A percentile compares a stretch with the other conserved stretches of the same genome.
Evolutionary conservation across 495 filamentous ascomycete genomes (phyloP).

Genomic region (Clohesyomyces aquaticus): DNA sequence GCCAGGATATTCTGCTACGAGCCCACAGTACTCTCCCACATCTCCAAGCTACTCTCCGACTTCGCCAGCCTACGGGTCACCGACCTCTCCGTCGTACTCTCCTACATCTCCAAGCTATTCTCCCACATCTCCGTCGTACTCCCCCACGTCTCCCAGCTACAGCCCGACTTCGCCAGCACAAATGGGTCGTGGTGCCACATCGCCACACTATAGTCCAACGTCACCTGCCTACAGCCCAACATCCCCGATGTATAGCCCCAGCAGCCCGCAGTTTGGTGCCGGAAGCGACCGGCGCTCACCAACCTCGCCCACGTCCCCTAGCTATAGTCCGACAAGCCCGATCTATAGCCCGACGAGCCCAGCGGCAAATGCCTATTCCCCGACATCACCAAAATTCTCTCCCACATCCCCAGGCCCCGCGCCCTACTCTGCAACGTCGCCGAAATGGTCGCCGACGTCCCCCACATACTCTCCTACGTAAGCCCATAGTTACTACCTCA

Average conservation of each 20-base stretch:
- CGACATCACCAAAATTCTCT: slow-evolving; percentile 63
- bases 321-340: slow-evolving; percentile 43
- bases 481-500: slow-evolving; percentile 23
- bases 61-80: slow-evolving; percentile 60
- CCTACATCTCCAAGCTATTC: slow-evolving; percentile 48
- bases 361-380: slow-evolving; percentile 51
- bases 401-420: slow-evolving; percentile 73
- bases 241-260: slow-evolving; percentile 72
- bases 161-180: slow-evolving; percentile 64
- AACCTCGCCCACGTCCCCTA: slow-evolving; percentile 57
- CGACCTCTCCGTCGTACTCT: slow-evolving; percentile 46
- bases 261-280: slow-evolving; percentile 59
- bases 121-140: slow-evolving; percentile 78
- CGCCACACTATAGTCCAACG: slow-evolving; percentile 60
- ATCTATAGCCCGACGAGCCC: slow-evolving; percentile 58
- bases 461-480: slow-evolving; percentile 45
- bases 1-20: slow-evolving; percentile 45
- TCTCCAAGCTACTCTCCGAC: slow-evolving; percentile 52
- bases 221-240: slow-evolving; percentile 66
- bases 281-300: slow-evolving; percentile 58
- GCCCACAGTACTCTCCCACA: slow-evolving; percentile 52
- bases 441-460: slow-evolving; percentile 58
- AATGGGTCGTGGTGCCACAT: slow-evolving; percentile 55
- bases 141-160: slow-evolving; percentile 66
- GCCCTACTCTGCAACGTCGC: slow-evolving; percentile 52